phyloP scores from a whole-genome alignment of 2,329 filamentous ascomycete genomes.

The Magnaporthiopsis incrustans region DNA sequence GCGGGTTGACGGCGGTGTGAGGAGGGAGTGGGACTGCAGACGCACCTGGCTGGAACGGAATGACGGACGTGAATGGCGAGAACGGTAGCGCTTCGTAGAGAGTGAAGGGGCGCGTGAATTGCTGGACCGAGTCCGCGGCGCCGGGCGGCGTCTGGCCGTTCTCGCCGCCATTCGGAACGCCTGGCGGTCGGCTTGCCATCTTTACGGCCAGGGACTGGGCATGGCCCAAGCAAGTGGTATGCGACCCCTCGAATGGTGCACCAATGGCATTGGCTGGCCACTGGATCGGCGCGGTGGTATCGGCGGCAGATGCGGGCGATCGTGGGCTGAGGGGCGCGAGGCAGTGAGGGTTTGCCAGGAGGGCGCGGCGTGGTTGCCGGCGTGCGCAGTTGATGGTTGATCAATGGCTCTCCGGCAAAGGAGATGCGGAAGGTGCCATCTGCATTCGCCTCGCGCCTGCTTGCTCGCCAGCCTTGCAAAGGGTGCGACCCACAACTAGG shows the following conservation, averaged over 20 bases:
- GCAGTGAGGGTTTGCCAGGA: not conserved
- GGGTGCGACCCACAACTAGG: not conserved
- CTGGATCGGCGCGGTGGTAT: not conserved
- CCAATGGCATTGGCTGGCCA: not conserved
- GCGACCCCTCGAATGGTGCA: not conserved
- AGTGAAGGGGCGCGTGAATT: conserved; percentile 41
- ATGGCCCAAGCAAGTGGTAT: conserved; percentile 4
- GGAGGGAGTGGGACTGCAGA: not conserved
- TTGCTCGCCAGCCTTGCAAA: not conserved
- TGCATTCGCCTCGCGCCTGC: not conserved
- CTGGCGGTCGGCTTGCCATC: conserved; percentile 17
- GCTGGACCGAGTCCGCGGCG: conserved; percentile 9
- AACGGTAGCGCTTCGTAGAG: conserved; percentile 74
- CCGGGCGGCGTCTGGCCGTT: conserved; percentile 13
- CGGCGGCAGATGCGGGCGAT: not conserved
- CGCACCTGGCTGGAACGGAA: conserved; percentile 69
- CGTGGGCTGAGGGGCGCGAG: not conserved
- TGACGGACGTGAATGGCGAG: conserved; percentile 71
- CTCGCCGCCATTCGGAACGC: conserved; percentile 24
- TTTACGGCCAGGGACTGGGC: conserved; percentile 11
- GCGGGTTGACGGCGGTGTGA: not conserved
- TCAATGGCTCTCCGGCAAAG: not conserved
- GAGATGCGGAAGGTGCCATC: not conserved
- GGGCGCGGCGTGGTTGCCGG: too few species aligned
- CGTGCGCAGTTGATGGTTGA: not conserved